phyloP scores from a whole-genome alignment of 2,329 filamentous ascomycete species.

The Coniochaeta sp. region DNA sequence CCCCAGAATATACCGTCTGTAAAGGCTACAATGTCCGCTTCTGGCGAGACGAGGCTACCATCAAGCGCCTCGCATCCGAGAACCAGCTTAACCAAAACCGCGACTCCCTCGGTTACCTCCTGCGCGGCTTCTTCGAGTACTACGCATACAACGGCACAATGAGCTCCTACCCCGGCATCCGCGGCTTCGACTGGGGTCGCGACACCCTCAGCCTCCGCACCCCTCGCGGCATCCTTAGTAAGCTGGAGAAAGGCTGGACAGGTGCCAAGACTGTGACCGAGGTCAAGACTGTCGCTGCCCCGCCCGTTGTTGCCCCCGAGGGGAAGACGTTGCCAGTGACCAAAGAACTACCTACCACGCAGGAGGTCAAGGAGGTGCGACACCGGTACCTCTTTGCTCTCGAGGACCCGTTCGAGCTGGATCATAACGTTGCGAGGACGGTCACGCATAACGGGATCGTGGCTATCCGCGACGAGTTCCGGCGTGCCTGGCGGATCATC shows the following conservation, averaged over 20 bases:
- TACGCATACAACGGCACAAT: constrained; percentile 58
- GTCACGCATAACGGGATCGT: constrained; percentile 79
- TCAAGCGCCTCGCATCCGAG: constrained; percentile 48
- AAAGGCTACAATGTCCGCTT: constrained; percentile 68
- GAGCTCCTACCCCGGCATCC: constrained; percentile 32
- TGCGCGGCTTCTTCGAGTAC: constrained; percentile 84
- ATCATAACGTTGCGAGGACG: constrained; percentile 82
- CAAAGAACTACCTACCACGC: constrained; percentile 17
- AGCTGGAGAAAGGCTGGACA: constrained; percentile 78
- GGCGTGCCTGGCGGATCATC: constrained; percentile 70
- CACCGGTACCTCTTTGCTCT: constrained; percentile 82
- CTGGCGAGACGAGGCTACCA: constrained; percentile 67
- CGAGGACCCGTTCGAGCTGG: constrained; percentile 82
- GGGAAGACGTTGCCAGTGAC: neutral
- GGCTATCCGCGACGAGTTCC: constrained; percentile 76
- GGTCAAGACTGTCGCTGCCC: constrained; percentile 16
- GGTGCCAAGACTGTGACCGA: constrained; percentile 66
- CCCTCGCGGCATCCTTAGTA: constrained; percentile 60
- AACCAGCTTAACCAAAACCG: constrained; percentile 59
- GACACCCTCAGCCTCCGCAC: constrained; percentile 75
- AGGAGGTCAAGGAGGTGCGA: constrained; percentile 59
- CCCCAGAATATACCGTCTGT: constrained; percentile 36
- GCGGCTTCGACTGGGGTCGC: constrained; percentile 71
- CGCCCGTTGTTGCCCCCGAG: constrained; percentile 5
- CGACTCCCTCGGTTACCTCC: constrained; percentile 61